These are phyloP conservation scores for Plectosphaerella plurivora DNA, from an alignment of 2,329 filamentous ascomycete species.

Conservation along the genomic window DNA sequence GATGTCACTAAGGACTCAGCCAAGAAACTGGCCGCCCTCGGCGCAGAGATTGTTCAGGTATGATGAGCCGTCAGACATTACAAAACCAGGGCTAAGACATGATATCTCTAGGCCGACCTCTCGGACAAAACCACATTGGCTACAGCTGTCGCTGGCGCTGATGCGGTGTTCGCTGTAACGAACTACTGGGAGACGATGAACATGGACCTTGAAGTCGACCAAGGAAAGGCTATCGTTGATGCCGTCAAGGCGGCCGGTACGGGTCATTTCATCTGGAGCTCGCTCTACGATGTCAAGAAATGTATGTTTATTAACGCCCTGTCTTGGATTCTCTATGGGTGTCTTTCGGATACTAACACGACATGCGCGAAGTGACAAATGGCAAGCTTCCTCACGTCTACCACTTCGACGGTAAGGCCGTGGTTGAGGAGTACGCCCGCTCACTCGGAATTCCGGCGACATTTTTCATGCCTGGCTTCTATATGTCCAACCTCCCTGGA, in stretches of 20 bases:
- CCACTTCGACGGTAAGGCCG: slow-evolving; percentile 54
- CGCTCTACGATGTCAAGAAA: slow-evolving; percentile 33
- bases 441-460: slow-evolving; percentile 40
- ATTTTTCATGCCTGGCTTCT: slow-evolving; percentile 48
- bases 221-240: slow-evolving; percentile 41
- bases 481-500: slow-evolving; percentile 45
- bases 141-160: slow-evolving; percentile 26
- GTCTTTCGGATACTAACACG: not conserved
- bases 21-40: slow-evolving; percentile 35
- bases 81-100: not conserved
- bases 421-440: slow-evolving; percentile 52
- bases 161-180: slow-evolving; percentile 25
- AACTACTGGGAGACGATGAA: slow-evolving; percentile 30
- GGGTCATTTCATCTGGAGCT: slow-evolving; percentile 42
- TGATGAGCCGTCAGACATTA: not conserved
- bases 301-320: slow-evolving; percentile 8
- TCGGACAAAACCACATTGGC: not conserved
- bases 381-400: slow-evolving; percentile 32
- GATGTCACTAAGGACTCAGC: slow-evolving; percentile 37
- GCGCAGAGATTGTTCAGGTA: slow-evolving; percentile 44
- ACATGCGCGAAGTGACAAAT: slow-evolving; percentile 19
- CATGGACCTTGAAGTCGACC: slow-evolving; percentile 30
- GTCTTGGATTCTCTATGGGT: too few species aligned
- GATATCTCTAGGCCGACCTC: not conserved
- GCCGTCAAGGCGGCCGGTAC: slow-evolving; percentile 37